phyloP scores from a whole-genome alignment of 179 eudicot species.

The Beta lomatogona region DNA sequence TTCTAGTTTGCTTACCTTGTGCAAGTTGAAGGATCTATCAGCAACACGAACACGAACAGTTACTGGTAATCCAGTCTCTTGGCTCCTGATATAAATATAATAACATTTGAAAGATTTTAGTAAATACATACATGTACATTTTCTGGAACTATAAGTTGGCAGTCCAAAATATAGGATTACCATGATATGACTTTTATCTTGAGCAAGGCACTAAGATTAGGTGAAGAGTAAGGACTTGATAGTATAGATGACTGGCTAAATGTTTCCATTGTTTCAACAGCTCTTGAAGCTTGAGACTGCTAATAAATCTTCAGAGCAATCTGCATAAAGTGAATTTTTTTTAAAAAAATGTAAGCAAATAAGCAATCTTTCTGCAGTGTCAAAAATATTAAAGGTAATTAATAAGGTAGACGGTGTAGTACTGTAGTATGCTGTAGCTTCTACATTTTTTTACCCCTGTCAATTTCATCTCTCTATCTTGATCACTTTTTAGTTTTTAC shows the following conservation, averaged over 20 bases:
- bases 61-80: constrained; percentile 82
- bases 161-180: constrained; percentile 31
- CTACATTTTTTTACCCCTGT: no score
- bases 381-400: no score
- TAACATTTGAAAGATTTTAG: background rate
- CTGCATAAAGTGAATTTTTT: no score
- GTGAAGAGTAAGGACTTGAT: constrained; percentile 83
- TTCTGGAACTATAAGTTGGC: background rate
- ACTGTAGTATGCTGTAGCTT: no score
- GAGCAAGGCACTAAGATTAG: constrained; percentile 83
- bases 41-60: constrained; percentile 68
- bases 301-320: constrained; percentile 3
- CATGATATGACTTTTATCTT: constrained; percentile 89
- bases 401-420: no score
- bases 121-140: background rate
- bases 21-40: constrained; percentile 70
- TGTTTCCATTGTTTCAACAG: constrained; percentile 44
- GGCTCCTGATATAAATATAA: constrained; percentile 60
- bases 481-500: no score
- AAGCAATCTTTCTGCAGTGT: no score
- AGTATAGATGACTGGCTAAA: constrained; percentile 48
- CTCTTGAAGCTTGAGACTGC: background rate
- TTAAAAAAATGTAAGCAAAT: background rate
- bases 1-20: constrained; percentile 56
- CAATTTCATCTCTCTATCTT: no score